These are phyloP conservation scores for Mortierella sp. DNA, from an alignment of 371 early-diverging fungal species.

Conservation along the genomic window DNA sequence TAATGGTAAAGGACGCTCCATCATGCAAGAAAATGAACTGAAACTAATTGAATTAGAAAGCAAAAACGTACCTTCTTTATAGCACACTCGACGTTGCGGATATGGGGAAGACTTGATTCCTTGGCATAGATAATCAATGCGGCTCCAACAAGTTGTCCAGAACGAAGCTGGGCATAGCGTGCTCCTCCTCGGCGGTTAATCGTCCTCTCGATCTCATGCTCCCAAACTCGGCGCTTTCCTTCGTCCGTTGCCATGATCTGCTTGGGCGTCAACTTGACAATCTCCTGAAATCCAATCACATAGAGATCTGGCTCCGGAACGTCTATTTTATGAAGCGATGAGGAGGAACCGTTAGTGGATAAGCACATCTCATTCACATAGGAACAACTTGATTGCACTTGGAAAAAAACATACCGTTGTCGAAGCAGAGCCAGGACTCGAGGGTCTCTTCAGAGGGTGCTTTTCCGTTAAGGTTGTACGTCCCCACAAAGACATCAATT, in stretches of 20 bases:
- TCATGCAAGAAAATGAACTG: background rate
- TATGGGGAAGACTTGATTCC: slow-evolving; percentile 71
- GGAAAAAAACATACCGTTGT: slow-evolving; percentile 50
- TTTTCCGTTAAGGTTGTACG: slow-evolving; percentile 94
- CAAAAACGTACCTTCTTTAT: slow-evolving; percentile 76
- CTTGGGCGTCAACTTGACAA: slow-evolving; percentile 91
- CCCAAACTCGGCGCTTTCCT: slow-evolving; percentile 72
- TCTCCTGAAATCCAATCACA: slow-evolving; percentile 94
- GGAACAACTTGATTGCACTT: slow-evolving; percentile 7
- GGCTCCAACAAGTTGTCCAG: slow-evolving; percentile 91
- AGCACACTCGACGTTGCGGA: slow-evolving; percentile 88
- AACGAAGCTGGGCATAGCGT: slow-evolving; percentile 84
- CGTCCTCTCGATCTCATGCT: slow-evolving; percentile 71
- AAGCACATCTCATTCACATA: background rate
- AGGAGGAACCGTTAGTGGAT: background rate
- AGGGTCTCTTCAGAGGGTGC: slow-evolving; percentile 75
- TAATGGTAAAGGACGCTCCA: background rate
- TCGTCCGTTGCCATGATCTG: slow-evolving; percentile 90
- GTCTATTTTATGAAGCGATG: slow-evolving; percentile 22
- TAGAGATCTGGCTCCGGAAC: slow-evolving; percentile 83
- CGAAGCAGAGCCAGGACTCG: slow-evolving; percentile 76
- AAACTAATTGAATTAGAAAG: too few relatives aligned
- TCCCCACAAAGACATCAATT: slow-evolving; percentile 83
- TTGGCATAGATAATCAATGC: slow-evolving; percentile 88
- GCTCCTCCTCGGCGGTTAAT: slow-evolving; percentile 64